Evolutionary conservation across 371 early-diverging fungal genomes (phyloP).

Genomic region (Actinomucor elegans): DNA sequence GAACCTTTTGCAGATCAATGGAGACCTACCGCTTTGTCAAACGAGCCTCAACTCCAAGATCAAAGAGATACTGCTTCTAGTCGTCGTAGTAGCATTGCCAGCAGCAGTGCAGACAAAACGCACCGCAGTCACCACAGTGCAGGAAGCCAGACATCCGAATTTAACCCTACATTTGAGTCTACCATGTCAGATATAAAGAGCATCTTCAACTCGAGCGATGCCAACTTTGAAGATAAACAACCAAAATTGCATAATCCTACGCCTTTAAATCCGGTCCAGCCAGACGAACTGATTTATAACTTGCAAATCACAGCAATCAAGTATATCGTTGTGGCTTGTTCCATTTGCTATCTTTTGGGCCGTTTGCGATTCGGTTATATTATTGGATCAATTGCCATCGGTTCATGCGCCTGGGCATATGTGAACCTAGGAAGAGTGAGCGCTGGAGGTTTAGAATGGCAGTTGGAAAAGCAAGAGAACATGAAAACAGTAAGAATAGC

Average conservation of each 20-base stretch:
- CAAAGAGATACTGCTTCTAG: not conserved
- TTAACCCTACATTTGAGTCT: slow-evolving; percentile 44
- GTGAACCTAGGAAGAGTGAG: slow-evolving; percentile 27
- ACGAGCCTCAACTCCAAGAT: not conserved
- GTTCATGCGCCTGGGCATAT: slow-evolving; percentile 27
- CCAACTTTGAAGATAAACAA: not conserved
- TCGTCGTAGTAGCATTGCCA: too few species aligned
- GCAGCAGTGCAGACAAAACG: too few species aligned
- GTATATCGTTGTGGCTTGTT: slow-evolving; percentile 25
- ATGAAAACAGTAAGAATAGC: slow-evolving; percentile 30
- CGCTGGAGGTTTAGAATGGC: slow-evolving; percentile 31
- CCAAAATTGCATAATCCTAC: slow-evolving; percentile 10
- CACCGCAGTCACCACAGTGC: slow-evolving; percentile 56
- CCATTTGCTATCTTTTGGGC: slow-evolving; percentile 29
- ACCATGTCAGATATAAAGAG: slow-evolving; percentile 27
- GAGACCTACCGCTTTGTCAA: not conserved
- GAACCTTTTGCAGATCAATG: slow-evolving; percentile 6
- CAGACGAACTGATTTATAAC: slow-evolving; percentile 19
- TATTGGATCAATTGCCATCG: slow-evolving; percentile 14
- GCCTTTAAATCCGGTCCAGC: slow-evolving; percentile 21
- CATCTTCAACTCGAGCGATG: slow-evolving; percentile 14
- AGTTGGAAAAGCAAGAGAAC: slow-evolving; percentile 31
- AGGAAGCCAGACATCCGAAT: slow-evolving; percentile 64
- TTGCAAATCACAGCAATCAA: slow-evolving; percentile 34
- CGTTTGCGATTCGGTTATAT: slow-evolving; percentile 20